Evolutionary conservation across 2,329 filamentous ascomycete species (phyloP), one percentile per base, ranked within the genome.

Genomic region (Chrysoporthe cubensis): DNA sequence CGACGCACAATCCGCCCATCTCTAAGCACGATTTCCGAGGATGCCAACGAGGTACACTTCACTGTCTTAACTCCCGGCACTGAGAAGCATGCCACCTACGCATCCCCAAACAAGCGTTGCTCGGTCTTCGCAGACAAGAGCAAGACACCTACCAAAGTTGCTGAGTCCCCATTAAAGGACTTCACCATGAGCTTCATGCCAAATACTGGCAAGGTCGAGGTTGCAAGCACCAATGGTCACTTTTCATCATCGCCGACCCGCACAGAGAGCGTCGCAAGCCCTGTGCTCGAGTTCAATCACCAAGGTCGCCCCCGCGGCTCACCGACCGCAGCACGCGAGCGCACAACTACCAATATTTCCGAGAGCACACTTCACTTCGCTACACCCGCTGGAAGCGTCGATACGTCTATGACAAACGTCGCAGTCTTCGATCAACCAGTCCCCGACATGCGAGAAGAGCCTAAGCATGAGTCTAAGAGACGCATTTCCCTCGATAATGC

Each of bases 391-490:
- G 61, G 42, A 14, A 21, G 7, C 6, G 26, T 26, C 1, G n/a
- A 44, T 14, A 18, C 21, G 4, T 21, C 54, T 13, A 42, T 57
- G 5, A 26, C 42, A 6, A 40, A 64, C 14, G 6, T 70, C 2
- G 61, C 66, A 9, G 32, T 78, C 9, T 78, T 78, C 52, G 73
- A 76, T 26, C 75, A 75, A 46, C 75, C 75, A 0, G 63, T 56
- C 2, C 64, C 71, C 1, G 68, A 75, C 1, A 40, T 62, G 1
- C 64, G 58, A 8, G 57, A 54, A 14, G 75, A 75, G 65, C 71
- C 77, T 0, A 62, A 74, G 6, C 69, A 78, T n/a, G 76, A 79
- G 69, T 66, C 70, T 32, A 72, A 70, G 18, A 71, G 77, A 60
- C 74, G 76, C n/a, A 44, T 71, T 5, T 76, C 76, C 0, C 70